phyloP scores from a whole-genome alignment of 2,329 filamentous ascomycete genomes.

The Microcyclosporella mali region DNA sequence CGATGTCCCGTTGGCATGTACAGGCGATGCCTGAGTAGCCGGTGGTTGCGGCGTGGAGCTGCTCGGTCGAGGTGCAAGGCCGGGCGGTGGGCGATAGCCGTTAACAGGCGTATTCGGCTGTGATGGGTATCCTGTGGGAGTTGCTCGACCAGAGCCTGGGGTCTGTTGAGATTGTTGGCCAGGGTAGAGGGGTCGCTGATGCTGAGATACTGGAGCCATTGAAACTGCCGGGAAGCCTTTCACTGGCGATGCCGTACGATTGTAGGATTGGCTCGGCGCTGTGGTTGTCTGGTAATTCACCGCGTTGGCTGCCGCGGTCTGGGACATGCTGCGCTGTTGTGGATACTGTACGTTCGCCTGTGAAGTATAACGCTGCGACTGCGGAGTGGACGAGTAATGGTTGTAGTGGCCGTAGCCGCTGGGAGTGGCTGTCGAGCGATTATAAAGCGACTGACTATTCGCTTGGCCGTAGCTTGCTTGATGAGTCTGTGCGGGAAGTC shows the following conservation, averaged over 20 bases:
- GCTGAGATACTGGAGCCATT: constrained; percentile 12
- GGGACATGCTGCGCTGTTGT: constrained; percentile 17
- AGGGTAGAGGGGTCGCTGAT: constrained; percentile 16
- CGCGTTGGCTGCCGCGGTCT: constrained; percentile 18
- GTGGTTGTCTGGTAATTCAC: constrained; percentile 20
- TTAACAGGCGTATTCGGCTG: constrained; percentile 28
- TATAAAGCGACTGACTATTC: constrained; percentile 23
- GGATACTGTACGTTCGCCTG: constrained; percentile 12
- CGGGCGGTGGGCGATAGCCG: constrained; percentile 16
- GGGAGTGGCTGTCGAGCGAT: constrained; percentile 14
- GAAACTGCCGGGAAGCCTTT: constrained; percentile 15
- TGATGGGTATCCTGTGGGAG: constrained; percentile 24
- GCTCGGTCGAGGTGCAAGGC: constrained; percentile 14
- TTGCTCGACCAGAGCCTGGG: constrained; percentile 24
- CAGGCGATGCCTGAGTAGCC: constrained; percentile 2
- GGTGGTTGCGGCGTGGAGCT: constrained; percentile 25
- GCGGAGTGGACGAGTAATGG: constrained; percentile 14
- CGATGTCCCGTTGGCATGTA: constrained; percentile 17
- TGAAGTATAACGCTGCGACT: constrained; percentile 19
- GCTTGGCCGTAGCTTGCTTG: constrained; percentile 21
- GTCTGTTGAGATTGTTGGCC: constrained; percentile 16
- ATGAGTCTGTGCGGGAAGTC: constrained; percentile 5
- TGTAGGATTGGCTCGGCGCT: constrained; percentile 16
- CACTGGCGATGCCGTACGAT: constrained; percentile 25
- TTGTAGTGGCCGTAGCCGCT: constrained; percentile 20